Evolutionary conservation across 2,329 filamentous ascomycete species (phyloP).

Genomic region (Colletotrichum sp.): DNA sequence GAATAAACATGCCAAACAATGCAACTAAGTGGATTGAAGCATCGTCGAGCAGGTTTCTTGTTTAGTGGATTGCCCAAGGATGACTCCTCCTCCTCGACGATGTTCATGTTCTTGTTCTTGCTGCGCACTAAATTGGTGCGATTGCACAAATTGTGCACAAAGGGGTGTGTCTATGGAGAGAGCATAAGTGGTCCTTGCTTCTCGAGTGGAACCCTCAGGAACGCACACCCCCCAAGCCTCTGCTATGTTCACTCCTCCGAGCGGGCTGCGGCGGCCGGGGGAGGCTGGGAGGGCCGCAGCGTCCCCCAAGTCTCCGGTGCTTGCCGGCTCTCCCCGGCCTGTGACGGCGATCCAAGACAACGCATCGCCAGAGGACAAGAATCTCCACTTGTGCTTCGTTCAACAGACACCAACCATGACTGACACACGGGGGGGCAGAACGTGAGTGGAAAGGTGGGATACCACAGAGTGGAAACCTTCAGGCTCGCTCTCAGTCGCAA

Average conservation of each 20-base stretch:
- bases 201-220: not conserved
- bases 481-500: not conserved
- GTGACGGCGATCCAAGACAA: conserved; percentile 14
- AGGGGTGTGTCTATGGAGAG: not conserved
- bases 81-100: not conserved
- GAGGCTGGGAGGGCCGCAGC: not conserved
- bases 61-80: conserved; percentile 12
- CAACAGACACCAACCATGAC: not conserved
- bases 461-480: not conserved
- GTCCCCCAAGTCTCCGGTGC: not conserved
- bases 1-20: not conserved
- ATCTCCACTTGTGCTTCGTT: not conserved
- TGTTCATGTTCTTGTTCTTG: not conserved
- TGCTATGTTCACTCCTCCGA: conserved; percentile 1
- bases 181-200: not conserved
- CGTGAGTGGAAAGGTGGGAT: not conserved
- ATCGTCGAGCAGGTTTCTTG: conserved; percentile 14
- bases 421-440: not conserved
- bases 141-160: not conserved
- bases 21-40: not conserved
- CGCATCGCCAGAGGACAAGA: not conserved
- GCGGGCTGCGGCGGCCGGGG: not conserved
- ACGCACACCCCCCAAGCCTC: not conserved
- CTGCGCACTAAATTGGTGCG: not conserved
- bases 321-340: conserved; percentile 17